Conservation (phyloP, 352 stramenopile genomes). For the Halophytophthora polymorphica region DNA sequence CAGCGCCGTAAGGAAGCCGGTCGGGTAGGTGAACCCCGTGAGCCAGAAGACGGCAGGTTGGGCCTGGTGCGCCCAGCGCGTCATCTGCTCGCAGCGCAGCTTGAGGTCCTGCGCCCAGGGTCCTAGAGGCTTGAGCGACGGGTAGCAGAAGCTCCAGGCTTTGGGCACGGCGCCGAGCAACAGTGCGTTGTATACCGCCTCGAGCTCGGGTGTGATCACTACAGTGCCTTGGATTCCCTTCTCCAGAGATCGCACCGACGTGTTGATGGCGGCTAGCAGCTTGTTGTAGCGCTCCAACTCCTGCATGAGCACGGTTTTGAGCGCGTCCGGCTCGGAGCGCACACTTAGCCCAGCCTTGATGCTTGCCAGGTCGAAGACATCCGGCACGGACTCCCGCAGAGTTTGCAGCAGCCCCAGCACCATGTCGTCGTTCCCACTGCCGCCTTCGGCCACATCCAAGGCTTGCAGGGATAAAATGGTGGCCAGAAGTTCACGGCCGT, state of each 20-base stretch:
- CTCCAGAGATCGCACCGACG: conserved; percentile 82
- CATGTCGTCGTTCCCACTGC: conserved; percentile 87
- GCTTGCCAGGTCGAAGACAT: conserved; percentile 85
- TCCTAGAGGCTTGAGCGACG: conserved; percentile 92
- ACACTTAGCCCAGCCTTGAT: conserved; percentile 68
- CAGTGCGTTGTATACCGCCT: conserved; percentile 91
- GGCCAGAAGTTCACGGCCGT: conserved; percentile 85
- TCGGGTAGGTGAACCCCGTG: conserved; percentile 95
- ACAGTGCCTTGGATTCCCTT: conserved; percentile 92
- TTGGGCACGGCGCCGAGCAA: conserved; percentile 85
- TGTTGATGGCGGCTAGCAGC: conserved; percentile 74
- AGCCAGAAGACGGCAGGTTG: conserved; percentile 94
- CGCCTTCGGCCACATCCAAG: conserved; percentile 74
- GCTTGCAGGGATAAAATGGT: conserved; percentile 91
- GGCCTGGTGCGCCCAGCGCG: conserved; percentile 80
- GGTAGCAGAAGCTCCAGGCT: conserved; percentile 93
- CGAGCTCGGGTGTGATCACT: conserved; percentile 94
- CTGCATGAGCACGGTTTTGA: conserved; percentile 94
- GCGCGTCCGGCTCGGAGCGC: conserved; percentile 85
- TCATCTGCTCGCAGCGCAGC: conserved; percentile 88
- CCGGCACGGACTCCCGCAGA: conserved; percentile 85
- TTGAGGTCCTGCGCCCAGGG: conserved; percentile 93
- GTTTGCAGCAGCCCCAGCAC: conserved; percentile 81
- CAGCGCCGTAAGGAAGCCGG: conserved; percentile 94
- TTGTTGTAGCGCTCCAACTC: conserved; percentile 95